A percentile compares a stretch with the other conserved stretches of the same genome.
phyloP scores from a whole-genome alignment of 306 rosid species.

The Dalbergia cultrata region DNA sequence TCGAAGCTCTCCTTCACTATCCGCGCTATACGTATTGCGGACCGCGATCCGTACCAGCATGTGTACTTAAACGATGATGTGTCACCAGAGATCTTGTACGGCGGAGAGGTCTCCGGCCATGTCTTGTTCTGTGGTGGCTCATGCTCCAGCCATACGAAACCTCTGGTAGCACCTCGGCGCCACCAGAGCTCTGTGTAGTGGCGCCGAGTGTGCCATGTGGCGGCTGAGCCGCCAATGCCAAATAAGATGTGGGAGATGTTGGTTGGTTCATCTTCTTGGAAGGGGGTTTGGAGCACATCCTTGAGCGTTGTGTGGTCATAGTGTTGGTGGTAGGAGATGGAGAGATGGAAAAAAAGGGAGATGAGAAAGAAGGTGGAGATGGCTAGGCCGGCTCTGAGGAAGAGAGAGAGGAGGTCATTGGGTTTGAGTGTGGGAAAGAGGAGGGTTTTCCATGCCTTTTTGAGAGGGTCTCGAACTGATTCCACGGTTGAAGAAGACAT shows the following conservation, averaged over 20 bases:
- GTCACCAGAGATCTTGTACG: conserved; percentile 57
- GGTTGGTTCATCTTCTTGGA: conserved; percentile 36
- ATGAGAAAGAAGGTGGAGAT: conserved; percentile 49
- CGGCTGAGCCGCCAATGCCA: conserved; percentile 66
- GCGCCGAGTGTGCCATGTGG: conserved; percentile 63
- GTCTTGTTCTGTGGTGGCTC: conserved; percentile 39
- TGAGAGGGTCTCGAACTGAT: conserved; percentile 44
- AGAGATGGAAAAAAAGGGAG: conserved; percentile 49
- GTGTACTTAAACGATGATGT: conserved; percentile 69
- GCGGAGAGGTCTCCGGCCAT: conserved; percentile 60
- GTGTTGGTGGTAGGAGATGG: conserved; percentile 40
- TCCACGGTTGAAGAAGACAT: conserved; percentile 41
- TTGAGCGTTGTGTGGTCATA: neutral
- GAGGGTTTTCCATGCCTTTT: conserved; percentile 50
- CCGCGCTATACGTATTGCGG: conserved; percentile 72
- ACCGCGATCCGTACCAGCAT: conserved; percentile 68
- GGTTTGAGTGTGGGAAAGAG: conserved; percentile 42
- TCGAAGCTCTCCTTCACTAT: conserved; percentile 84
- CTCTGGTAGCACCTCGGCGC: conserved; percentile 59
- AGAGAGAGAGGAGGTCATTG: conserved; percentile 21
- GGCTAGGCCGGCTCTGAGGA: conserved; percentile 46
- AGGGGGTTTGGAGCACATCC: conserved; percentile 9
- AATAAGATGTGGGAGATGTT: conserved; percentile 70
- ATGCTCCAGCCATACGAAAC: conserved; percentile 72
- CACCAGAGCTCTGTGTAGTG: conserved; percentile 71